Conservation (phyloP, 1,139 yeast species). For the Sporopachydermia cereana region DNA sequence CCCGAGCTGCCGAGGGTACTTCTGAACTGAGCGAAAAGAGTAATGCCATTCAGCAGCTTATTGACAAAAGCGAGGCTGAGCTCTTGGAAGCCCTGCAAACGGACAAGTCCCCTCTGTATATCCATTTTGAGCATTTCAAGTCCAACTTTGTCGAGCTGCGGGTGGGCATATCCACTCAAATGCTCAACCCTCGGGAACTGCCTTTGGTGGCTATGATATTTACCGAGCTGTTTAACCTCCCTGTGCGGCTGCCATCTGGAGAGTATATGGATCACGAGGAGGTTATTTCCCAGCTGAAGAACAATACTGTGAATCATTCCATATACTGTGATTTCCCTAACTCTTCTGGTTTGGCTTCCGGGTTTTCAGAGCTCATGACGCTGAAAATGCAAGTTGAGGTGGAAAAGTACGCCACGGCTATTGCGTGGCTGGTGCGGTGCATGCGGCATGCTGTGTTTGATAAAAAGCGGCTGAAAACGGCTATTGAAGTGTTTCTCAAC, state of each 20-base stretch:
- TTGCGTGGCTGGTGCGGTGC: conserved; percentile 64
- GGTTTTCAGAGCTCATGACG: conserved; percentile 46
- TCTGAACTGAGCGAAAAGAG: conserved; percentile 19
- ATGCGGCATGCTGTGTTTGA: conserved; percentile 62
- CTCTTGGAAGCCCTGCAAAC: conserved; percentile 23
- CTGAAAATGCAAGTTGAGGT: conserved; percentile 52
- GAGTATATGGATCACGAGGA: conserved; percentile 51
- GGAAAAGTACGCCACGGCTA: conserved; percentile 52
- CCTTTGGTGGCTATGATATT: conserved; percentile 55
- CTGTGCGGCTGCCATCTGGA: conserved; percentile 57
- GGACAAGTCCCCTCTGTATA: conserved; percentile 46
- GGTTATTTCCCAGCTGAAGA: conserved; percentile 60
- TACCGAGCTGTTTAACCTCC: conserved; percentile 57
- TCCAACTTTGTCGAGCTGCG: conserved; percentile 74
- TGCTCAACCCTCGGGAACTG: conserved; percentile 44
- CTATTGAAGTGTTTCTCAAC: conserved; percentile 64
- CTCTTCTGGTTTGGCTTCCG: conserved; percentile 24
- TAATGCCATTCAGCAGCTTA: conserved; percentile 20
- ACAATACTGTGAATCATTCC: conserved; percentile 44
- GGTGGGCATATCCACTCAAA: conserved; percentile 50
- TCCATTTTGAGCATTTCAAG: conserved; percentile 70
- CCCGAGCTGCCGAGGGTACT: conserved; percentile 24
- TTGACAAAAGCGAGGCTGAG: conserved; percentile 24
- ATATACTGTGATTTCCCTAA: conserved; percentile 8
- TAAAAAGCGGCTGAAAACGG: conserved; percentile 53